A percentile compares a stretch with the other conserved stretches of the same genome.
Conservation (phyloP, 208 protist species). For the Naegleria lovaniensis region DNA sequence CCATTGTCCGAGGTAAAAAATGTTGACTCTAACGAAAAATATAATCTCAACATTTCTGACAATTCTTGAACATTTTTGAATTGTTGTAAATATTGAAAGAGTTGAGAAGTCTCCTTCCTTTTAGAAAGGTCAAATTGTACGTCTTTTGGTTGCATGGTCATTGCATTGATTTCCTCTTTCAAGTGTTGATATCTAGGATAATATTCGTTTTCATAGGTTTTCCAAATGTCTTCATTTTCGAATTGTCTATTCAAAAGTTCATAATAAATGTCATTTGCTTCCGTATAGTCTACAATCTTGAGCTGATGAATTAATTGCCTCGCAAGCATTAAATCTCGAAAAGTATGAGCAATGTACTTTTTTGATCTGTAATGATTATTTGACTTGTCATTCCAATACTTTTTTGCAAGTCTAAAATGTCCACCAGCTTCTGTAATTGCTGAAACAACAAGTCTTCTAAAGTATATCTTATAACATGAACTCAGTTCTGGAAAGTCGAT, state of each 20-base stretch:
- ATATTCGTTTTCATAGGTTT: neutral
- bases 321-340: slow-evolving; percentile 1
- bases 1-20: neutral
- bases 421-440: neutral
- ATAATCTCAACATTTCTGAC: neutral
- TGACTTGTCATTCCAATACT: neutral
- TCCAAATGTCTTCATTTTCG: neutral
- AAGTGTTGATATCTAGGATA: slow-evolving; percentile 4
- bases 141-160: neutral
- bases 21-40: neutral
- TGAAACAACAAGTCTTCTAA: neutral
- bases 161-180: neutral
- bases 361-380: neutral
- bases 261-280: slow-evolving; percentile 1
- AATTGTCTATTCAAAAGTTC: neutral
- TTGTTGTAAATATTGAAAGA: neutral
- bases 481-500: neutral
- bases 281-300: neutral
- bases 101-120: neutral
- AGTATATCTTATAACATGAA: neutral
- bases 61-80: neutral
- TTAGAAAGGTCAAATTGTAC: neutral
- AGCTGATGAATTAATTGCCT: neutral
- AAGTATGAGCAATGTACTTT: slow-evolving; percentile 13
- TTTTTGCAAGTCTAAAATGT: neutral